These are phyloP conservation scores for Vitis vinifera DNA, from an alignment of 164 flowering plant species.

Conservation along the genomic window ASM3070453v1 NC_081811.1:3764001-3764500, in stretches of 20 bases:
- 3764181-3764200: constrained; percentile 97
- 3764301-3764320: constrained; percentile 34
- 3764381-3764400: not conserved
- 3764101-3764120: constrained; percentile 72
- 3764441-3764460: too few species aligned
- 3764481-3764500: too few species aligned
- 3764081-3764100: constrained; percentile 78
- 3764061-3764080: constrained; percentile 59
- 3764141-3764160: constrained; percentile 61
- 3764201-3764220: constrained; percentile 99
- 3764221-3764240: constrained; percentile 97
- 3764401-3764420: not conserved
- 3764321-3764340: constrained; percentile 1
- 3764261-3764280: constrained; percentile 92
- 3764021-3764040: not conserved
- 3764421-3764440: too few species aligned
- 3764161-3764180: constrained; percentile 82
- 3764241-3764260: constrained; percentile 88
- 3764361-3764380: constrained; percentile 1
- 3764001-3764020: too few species aligned
- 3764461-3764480: too few species aligned
- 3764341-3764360: not conserved
- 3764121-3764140: constrained; percentile 74
- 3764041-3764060: not conserved
- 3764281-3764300: constrained; percentile 90